phyloP scores from a whole-genome alignment of 1,139 yeast species.

The Pichia sp. region DNA sequence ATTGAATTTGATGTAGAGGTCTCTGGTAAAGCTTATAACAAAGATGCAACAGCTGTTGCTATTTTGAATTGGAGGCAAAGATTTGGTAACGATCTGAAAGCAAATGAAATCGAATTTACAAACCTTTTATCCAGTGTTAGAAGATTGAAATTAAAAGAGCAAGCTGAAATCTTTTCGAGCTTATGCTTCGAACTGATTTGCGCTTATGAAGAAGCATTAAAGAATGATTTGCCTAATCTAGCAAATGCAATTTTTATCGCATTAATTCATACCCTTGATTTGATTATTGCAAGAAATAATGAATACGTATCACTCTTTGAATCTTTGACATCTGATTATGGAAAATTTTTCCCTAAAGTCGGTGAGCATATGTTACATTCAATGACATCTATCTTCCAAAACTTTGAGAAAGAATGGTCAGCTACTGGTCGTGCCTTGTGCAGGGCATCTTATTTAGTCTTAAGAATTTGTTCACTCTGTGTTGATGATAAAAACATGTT shows the following conservation, averaged over 20 bases:
- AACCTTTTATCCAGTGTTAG: constrained; percentile 41
- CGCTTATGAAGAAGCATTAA: constrained; percentile 21
- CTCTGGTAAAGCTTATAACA: constrained; percentile 62
- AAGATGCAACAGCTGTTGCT: constrained; percentile 51
- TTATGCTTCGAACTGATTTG: constrained; percentile 38
- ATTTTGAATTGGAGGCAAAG: constrained; percentile 50
- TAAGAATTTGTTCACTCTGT: constrained; percentile 34
- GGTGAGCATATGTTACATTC: constrained; percentile 45
- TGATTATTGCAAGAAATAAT: constrained; percentile 59
- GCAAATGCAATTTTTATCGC: constrained; percentile 41
- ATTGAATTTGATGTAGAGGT: constrained; percentile 58
- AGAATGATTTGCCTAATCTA: constrained; percentile 20
- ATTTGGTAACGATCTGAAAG: constrained; percentile 29
- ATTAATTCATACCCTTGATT: constrained; percentile 52
- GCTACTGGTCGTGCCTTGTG: constrained; percentile 58
- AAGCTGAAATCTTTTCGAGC: constrained; percentile 50
- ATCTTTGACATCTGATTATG: constrained; percentile 31
- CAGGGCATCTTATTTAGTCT: constrained; percentile 46
- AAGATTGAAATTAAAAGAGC: constrained; percentile 33
- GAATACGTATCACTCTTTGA: constrained; percentile 53
- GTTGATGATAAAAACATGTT: constrained; percentile 30
- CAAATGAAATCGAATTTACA: constrained; percentile 21
- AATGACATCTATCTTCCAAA: constrained; percentile 40
- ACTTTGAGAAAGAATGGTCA: constrained; percentile 53
- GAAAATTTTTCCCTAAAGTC: constrained; percentile 34